Base-by-base conservation (phyloP, 495 filamentous ascomycete species). In the Staphylotrichum tortipilum region DNA sequence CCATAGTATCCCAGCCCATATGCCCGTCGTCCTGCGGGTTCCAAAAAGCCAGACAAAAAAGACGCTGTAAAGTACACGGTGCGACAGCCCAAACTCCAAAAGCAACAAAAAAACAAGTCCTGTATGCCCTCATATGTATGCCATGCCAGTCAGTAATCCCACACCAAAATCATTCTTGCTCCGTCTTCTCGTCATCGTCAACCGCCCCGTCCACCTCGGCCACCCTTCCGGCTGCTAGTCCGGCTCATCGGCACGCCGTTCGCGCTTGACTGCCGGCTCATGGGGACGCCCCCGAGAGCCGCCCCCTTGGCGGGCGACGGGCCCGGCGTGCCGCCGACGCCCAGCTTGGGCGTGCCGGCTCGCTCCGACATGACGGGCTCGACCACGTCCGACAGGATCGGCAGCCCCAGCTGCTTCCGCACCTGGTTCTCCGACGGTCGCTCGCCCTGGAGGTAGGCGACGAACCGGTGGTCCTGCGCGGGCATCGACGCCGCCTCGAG, bases 211-310 rank as follows among this genome's bases (percentile, higher is more conserved):
- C 58, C 59, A n/a, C 56, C 53, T 17, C 63, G 56, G 23, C 61
- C 54, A 8, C 54, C 63, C 46, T 64, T 66, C 17, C 67, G 58
- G 31, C 58, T 66, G 49, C 60, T 67, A 28, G 63, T 75, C 36
- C 75, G 59, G 47, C 71, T 76, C 75, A 78, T 78, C 1, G 68
- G 67, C 18, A 63, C 69, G 29, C 74, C 69, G 29, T 71, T 73
- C 0, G 70, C 63, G 37, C 73, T 76, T 33, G 65, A 70, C 55
- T 75, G 71, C 19, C 73, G 61, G 51, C 72, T 76, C 74, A 78
- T 76, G 15, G 72, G 57, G 24, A 67, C 62, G 2, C 69, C 71
- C 4, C 64, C 65, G 7, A 57, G 35, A 7, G 44, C 44, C 8
- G 44, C 22, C 22, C 48, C 52, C 52, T 66, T 60, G 17, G 57